phyloP scores from a whole-genome alignment of 129 eudicot species.

The Flaveria brownii region DNA sequence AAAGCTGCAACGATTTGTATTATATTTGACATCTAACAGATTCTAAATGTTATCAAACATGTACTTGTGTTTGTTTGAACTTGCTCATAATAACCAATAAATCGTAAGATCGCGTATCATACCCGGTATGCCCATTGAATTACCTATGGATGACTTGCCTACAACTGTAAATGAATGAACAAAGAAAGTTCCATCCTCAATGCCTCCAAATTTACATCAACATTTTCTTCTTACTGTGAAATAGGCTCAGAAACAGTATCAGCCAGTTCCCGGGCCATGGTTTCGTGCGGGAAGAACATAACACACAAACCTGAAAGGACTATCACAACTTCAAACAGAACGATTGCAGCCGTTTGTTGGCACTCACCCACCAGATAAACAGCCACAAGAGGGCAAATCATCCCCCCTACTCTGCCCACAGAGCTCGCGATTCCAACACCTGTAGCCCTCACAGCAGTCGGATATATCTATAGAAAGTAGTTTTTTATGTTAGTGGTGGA shows the following conservation, averaged over 20 bases:
- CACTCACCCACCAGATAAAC: conserved; percentile 56
- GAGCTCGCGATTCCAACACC: conserved; percentile 69
- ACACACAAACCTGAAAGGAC: conserved; percentile 55
- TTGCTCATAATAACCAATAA: neutral
- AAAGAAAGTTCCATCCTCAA: neutral
- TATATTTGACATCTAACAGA: neutral
- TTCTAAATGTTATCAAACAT: neutral
- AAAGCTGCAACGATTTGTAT: too few relatives aligned
- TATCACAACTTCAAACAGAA: conserved; percentile 56
- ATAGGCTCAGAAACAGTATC: conserved; percentile 36
- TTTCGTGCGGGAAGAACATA: conserved; percentile 56
- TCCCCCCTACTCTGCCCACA: conserved; percentile 68
- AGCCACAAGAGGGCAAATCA: conserved; percentile 63
- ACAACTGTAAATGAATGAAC: conserved; percentile 2
- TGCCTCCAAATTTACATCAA: neutral
- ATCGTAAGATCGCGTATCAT: neutral
- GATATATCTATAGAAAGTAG: conserved; percentile 52
- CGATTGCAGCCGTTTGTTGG: conserved; percentile 55
- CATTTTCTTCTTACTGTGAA: conserved; percentile 13
- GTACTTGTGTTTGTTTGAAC: neutral
- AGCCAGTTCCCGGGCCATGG: conserved; percentile 54
- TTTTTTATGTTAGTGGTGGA: neutral
- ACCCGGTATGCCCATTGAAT: neutral
- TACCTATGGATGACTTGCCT: neutral
- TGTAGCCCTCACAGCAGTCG: conserved; percentile 68